Percentiles rank a stretch among this genome's conserved stretches.
Evolutionary conservation across 2,329 filamentous ascomycete species (phyloP).

Genomic region (Xylaria sp.): DNA sequence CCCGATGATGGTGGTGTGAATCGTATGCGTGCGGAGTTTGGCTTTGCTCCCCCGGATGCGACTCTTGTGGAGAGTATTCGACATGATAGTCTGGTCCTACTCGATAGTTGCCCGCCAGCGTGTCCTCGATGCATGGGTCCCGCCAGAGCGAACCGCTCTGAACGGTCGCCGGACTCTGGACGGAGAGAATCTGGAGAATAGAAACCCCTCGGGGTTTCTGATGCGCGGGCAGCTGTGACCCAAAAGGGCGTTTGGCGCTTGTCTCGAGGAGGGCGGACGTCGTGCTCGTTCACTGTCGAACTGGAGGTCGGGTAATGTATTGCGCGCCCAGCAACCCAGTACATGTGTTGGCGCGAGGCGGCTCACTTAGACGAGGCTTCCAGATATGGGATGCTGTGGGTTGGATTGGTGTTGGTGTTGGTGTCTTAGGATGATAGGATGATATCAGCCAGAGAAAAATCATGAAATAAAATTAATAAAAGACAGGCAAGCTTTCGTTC

Average conservation of each 20-base stretch:
- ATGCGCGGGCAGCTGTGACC: constrained; percentile 50
- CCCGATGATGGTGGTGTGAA: constrained; percentile 57
- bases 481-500: constrained; percentile 43
- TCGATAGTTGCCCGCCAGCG: constrained; percentile 79
- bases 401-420: constrained; percentile 38
- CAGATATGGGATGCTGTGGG: constrained; percentile 34
- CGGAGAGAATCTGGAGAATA: constrained; percentile 66
- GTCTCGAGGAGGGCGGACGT: constrained; percentile 48
- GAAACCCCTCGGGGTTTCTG: constrained; percentile 65
- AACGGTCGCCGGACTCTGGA: constrained; percentile 74
- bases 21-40: constrained; percentile 73
- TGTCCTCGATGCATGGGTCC: constrained; percentile 77
- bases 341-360: constrained; percentile 51
- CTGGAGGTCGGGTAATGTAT: constrained; percentile 46
- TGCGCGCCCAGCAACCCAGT: constrained; percentile 48
- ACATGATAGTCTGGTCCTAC: constrained; percentile 76
- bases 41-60: constrained; percentile 71
- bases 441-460: constrained; percentile 43
- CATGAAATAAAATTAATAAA: constrained; percentile 24
- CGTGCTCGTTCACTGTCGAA: constrained; percentile 45
- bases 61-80: constrained; percentile 76
- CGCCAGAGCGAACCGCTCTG: constrained; percentile 81
- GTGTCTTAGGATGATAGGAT: constrained; percentile 42
- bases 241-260: constrained; percentile 47
- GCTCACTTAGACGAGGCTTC: constrained; percentile 41